A percentile compares a stretch with the other conserved stretches of the same genome.
Conservation (phyloP, 2,329 filamentous ascomycete species). For the Fusarium cyanostomum region DNA sequence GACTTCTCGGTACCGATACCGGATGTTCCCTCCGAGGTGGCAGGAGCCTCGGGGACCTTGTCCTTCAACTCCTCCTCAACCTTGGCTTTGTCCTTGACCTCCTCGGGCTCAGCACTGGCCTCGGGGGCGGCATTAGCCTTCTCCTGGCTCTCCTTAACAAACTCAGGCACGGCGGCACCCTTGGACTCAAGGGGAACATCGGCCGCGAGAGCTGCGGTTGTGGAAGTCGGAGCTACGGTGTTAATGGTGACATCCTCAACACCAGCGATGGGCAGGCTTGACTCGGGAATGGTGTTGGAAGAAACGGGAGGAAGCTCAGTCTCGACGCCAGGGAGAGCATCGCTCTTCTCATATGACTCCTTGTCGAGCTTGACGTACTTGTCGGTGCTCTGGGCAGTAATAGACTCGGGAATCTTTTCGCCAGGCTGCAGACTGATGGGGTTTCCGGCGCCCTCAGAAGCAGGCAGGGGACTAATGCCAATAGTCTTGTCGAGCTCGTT, state of each 20-base stretch:
- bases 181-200: constrained; percentile 71
- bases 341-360: constrained; percentile 86
- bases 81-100: constrained; percentile 75
- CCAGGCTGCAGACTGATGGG: constrained; percentile 82
- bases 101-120: constrained; percentile 70
- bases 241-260: constrained; percentile 59
- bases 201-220: constrained; percentile 75
- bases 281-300: constrained; percentile 80
- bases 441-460: constrained; percentile 74
- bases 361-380: constrained; percentile 80
- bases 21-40: constrained; percentile 65
- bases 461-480: constrained; percentile 69
- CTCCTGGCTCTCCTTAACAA: constrained; percentile 77
- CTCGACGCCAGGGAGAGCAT: constrained; percentile 65
- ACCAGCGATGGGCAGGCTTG: constrained; percentile 73
- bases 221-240: constrained; percentile 64
- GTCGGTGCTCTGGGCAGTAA: constrained; percentile 75
- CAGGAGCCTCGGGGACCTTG: constrained; percentile 69
- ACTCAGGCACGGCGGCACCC: constrained; percentile 50
- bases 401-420: constrained; percentile 78
- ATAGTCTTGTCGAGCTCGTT: constrained; percentile 62
- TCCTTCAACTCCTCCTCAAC: constrained; percentile 76
- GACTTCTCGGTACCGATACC: constrained; percentile 63
- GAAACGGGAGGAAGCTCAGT: constrained; percentile 65
- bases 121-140: constrained; percentile 72